These are phyloP conservation scores for Pseudocercospora macadamiae DNA, from an alignment of 2,329 filamentous ascomycete genomes.

Conservation along the genomic window DNA sequence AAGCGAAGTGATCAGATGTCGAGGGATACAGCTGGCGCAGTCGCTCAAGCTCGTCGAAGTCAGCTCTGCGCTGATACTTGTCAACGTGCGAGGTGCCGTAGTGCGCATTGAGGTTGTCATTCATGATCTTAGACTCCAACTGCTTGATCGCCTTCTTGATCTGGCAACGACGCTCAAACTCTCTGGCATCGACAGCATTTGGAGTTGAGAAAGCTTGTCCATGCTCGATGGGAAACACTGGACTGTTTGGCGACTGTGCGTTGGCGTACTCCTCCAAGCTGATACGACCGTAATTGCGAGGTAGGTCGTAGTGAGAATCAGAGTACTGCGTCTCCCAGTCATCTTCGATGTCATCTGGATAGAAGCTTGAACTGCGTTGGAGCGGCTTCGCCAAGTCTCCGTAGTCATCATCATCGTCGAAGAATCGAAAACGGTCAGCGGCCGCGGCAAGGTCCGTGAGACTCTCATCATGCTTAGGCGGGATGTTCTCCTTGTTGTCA, in stretches of 20 bases:
- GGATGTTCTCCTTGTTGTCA: conserved; percentile 27
- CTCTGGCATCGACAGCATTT: neutral
- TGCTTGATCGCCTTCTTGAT: conserved; percentile 9
- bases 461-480: conserved; percentile 15
- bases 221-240: neutral
- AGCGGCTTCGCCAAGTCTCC: conserved; percentile 13
- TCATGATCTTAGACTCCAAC: conserved; percentile 17
- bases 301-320: conserved; percentile 16
- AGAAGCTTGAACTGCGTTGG: conserved; percentile 20
- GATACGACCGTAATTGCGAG: conserved; percentile 3
- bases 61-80: conserved; percentile 13
- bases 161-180: conserved; percentile 1
- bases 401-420: conserved; percentile 7
- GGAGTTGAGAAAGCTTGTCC: neutral
- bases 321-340: conserved; percentile 18
- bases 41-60: conserved; percentile 15
- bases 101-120: neutral
- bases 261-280: conserved; percentile 30
- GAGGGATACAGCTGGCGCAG: conserved; percentile 14
- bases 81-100: conserved; percentile 9
- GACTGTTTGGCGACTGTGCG: conserved; percentile 13
- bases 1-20: conserved; percentile 9
- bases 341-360: conserved; percentile 18
- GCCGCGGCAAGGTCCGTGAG: neutral
- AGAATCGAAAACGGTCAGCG: conserved; percentile 7